These are phyloP conservation scores for Talaromyces funiculosus DNA, from an alignment of 2,329 filamentous ascomycete genomes.

Conservation along the genomic window DNA sequence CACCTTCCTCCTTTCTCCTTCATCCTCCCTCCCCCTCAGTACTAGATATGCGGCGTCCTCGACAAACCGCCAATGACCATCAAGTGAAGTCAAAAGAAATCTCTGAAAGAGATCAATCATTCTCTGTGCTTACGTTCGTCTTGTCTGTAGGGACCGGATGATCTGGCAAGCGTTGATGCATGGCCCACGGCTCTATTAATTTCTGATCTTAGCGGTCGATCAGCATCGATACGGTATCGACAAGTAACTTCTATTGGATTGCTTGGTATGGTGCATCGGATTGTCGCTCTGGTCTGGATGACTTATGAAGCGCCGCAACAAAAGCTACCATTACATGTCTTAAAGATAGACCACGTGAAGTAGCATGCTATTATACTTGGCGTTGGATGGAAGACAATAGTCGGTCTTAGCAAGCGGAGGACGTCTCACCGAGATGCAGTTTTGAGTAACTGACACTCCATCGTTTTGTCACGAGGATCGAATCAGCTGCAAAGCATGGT, in stretches of 20 bases:
- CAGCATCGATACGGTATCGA: neutral
- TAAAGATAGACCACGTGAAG: neutral
- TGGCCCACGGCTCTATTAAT: neutral
- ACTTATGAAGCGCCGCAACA: neutral
- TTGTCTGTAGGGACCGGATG: neutral
- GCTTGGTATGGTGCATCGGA: neutral
- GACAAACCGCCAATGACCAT: neutral
- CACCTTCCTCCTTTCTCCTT: neutral
- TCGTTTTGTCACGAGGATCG: neutral
- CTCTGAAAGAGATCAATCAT: neutral
- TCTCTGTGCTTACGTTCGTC: neutral
- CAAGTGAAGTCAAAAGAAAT: neutral
- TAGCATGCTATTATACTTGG: neutral
- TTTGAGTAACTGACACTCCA: neutral
- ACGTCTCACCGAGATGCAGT: slow-evolving; percentile 1
- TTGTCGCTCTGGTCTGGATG: neutral
- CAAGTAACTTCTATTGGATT: neutral
- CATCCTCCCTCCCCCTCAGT: neutral
- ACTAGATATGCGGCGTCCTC: neutral
- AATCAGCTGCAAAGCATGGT: neutral
- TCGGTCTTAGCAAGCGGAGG: neutral
- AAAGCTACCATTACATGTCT: neutral
- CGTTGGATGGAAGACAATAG: neutral
- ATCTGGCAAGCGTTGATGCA: neutral
- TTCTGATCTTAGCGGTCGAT: neutral